phyloP scores from a whole-genome alignment of 2,329 filamentous ascomycete species.

The Hypoxylon rubiginosum region DNA sequence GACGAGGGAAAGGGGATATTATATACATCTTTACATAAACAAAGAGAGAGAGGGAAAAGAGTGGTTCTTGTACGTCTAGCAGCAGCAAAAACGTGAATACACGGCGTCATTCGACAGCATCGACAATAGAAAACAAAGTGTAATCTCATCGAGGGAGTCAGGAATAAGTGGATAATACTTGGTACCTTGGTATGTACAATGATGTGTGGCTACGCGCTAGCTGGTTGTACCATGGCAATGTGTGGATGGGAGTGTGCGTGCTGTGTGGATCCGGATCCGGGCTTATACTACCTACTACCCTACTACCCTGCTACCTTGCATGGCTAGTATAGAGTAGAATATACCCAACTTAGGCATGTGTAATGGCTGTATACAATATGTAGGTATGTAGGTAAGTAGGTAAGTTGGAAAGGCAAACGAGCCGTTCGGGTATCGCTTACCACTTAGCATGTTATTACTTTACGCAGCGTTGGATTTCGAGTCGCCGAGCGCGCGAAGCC shows the following conservation, averaged over 20 bases:
- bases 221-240: conserved; percentile 18
- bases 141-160: conserved; percentile 23
- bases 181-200: conserved; percentile 37
- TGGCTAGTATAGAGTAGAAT: conserved; percentile 27
- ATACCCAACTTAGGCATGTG: conserved; percentile 30
- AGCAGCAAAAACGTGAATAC: conserved; percentile 22
- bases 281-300: conserved; percentile 27
- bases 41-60: conserved; percentile 19
- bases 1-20: conserved; percentile 29
- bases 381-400: background rate
- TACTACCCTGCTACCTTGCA: conserved; percentile 10
- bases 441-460: background rate
- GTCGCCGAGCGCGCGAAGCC: conserved; percentile 38
- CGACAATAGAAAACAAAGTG: conserved; percentile 18
- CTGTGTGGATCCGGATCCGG: conserved; percentile 33
- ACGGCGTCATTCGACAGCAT: conserved; percentile 29
- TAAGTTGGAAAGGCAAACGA: conserved; percentile 10
- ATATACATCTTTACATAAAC: conserved; percentile 20
- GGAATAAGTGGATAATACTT: conserved; percentile 32
- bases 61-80: conserved; percentile 34
- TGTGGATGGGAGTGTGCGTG: conserved; percentile 25
- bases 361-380: conserved; percentile 7
- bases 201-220: conserved; percentile 37
- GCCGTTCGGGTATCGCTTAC: conserved; percentile 31
- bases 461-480: conserved; percentile 23